These are phyloP conservation scores for Fusarium sp. DNA, from an alignment of 2,329 filamentous ascomycete genomes.

Conservation along the genomic window DNA sequence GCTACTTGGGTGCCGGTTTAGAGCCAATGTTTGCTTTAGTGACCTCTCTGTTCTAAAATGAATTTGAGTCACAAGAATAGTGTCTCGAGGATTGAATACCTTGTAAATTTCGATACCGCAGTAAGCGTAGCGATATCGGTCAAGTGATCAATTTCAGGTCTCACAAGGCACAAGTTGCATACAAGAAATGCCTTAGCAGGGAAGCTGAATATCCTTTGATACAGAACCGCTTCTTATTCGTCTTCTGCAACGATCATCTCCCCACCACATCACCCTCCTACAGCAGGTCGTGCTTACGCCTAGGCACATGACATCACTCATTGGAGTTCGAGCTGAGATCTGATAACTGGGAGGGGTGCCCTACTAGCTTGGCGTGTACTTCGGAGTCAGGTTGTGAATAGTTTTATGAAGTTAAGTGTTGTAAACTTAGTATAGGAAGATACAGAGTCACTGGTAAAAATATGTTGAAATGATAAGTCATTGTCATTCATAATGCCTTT, in stretches of 20 bases:
- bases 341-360: not conserved
- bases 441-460: not conserved
- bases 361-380: too few relatives aligned
- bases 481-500: not conserved
- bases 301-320: not conserved
- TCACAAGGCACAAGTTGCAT: not conserved
- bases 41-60: not conserved
- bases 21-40: too few relatives aligned
- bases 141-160: not conserved
- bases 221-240: not conserved
- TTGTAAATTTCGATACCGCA: not conserved
- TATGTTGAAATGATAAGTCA: not conserved
- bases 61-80: too few relatives aligned
- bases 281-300: not conserved
- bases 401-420: too few relatives aligned
- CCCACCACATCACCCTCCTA: not conserved
- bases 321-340: not conserved
- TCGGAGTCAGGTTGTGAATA: too few relatives aligned
- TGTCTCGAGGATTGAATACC: not conserved
- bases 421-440: not conserved
- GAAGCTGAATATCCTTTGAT: not conserved
- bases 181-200: not conserved
- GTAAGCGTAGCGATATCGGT: not conserved
- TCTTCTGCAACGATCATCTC: not conserved
- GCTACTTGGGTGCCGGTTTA: not conserved